These are phyloP conservation scores for Candida ovalis DNA, from an alignment of 805 yeast species.

Conservation along the genomic window DNA sequence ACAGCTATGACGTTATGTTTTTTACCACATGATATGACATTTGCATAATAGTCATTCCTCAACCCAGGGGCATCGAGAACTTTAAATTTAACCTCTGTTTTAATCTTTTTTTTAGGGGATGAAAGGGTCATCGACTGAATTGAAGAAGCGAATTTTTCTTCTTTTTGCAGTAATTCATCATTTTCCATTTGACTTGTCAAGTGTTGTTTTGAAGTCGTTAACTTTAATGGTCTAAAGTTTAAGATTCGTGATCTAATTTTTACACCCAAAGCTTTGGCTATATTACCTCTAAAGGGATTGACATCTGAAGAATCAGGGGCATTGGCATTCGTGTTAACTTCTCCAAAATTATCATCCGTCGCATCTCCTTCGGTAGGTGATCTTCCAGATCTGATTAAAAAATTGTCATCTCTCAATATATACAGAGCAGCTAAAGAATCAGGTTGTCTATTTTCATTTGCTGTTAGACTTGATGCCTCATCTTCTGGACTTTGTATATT, in stretches of 20 bases:
- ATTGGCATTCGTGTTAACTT: background rate
- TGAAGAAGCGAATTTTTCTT: constrained; percentile 9
- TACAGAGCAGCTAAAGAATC: constrained; percentile 13
- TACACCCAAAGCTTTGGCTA: constrained; percentile 51
- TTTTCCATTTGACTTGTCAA: constrained; percentile 7
- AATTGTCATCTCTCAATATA: constrained; percentile 19
- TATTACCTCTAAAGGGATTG: constrained; percentile 32
- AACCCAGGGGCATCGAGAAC: constrained; percentile 68
- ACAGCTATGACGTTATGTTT: constrained; percentile 52
- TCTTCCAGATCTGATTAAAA: constrained; percentile 15
- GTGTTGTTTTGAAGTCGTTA: constrained; percentile 9
- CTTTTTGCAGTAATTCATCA: constrained; percentile 8
- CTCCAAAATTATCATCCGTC: background rate
- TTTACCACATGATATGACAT: constrained; percentile 69
- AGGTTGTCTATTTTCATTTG: constrained; percentile 10
- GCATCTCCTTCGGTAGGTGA: background rate
- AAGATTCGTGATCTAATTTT: constrained; percentile 39
- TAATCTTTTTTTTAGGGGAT: constrained; percentile 24
- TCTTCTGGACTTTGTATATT: background rate
- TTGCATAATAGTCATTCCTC: constrained; percentile 74
- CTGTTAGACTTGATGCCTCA: background rate
- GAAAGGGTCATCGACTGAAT: constrained; percentile 10
- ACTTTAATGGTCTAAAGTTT: constrained; percentile 26
- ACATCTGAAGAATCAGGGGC: constrained; percentile 6
- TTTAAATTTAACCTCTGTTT: constrained; percentile 42